Percentiles rank a stretch among this genome's conserved stretches.
These are phyloP conservation scores for Colletotrichum tanaceti DNA, from an alignment of 2,329 filamentous ascomycete genomes.

Conservation along the genomic window DNA sequence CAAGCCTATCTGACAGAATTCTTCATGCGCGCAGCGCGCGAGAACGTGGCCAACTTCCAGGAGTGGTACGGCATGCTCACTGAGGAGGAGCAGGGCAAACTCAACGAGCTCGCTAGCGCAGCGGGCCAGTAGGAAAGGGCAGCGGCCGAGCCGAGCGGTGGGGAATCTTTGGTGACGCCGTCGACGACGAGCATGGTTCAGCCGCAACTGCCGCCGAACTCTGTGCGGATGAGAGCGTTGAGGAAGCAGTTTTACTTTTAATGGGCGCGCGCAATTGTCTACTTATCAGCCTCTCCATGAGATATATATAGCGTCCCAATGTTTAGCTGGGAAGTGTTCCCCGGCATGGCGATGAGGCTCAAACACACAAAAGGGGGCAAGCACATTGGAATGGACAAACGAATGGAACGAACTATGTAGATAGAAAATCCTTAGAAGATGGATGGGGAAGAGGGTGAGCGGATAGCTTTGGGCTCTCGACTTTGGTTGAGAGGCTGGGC, in stretches of 20 bases:
- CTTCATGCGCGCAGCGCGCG: constrained; percentile 72
- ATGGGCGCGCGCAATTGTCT: neutral
- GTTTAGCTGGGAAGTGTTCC: neutral
- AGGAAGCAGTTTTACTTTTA: constrained; percentile 35
- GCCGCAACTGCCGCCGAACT: constrained; percentile 31
- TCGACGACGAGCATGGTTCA: constrained; percentile 23
- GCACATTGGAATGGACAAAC: neutral
- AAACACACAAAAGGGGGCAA: constrained; percentile 5
- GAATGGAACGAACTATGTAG: constrained; percentile 10
- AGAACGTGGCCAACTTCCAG: constrained; percentile 67
- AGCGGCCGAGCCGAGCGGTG: constrained; percentile 19
- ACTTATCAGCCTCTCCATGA: neutral
- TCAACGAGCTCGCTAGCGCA: constrained; percentile 62
- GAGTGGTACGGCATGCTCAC: constrained; percentile 67
- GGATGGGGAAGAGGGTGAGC: neutral
- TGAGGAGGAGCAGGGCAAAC: constrained; percentile 67
- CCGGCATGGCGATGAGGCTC: neutral
- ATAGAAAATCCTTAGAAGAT: constrained; percentile 3
- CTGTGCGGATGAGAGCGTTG: constrained; percentile 35
- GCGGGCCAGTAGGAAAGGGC: constrained; percentile 45
- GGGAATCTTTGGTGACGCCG: constrained; percentile 2
- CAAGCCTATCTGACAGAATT: constrained; percentile 86
- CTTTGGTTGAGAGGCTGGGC: neutral
- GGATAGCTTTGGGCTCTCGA: neutral
- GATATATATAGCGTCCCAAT: constrained; percentile 1